Base-by-base conservation (phyloP, 228 moss, liverwort and hornwort species). In the Sphagnum fallax region DNA sequence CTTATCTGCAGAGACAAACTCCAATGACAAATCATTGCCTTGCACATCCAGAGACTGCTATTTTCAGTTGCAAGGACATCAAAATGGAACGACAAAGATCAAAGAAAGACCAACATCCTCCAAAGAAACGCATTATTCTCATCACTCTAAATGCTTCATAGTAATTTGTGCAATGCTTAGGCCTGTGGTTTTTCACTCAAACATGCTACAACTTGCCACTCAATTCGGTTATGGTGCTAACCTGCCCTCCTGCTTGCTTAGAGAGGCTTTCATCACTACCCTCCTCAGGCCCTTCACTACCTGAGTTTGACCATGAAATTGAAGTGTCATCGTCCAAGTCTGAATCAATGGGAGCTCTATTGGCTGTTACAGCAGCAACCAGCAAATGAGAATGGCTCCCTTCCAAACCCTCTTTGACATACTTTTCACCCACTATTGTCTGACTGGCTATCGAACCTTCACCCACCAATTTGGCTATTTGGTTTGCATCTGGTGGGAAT, bases 241-340 rank as follows among this genome's bases (percentile, higher is more conserved):
- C 72, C 72, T 72, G 65, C 12, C 47, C 49, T 18, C 65, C 16
- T 53, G n/a, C 65, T 70, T 60, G 14, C 51, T 67, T 52, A 16
- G 67, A 13, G 14, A n/a, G 13, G 48, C 63, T 70, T 52, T 48
- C 71, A 7, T 14, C 15, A 60, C 6, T 64, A 1, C 48, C 65
- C 66, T 8, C 49, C 16, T 72, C 69, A 63, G 55, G 50, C 50
- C 53, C 76, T 62, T 71, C 78, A 66, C 68, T 68, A 48, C 65
- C 81, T 47, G 83, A 81, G 50, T 75, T 69, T 9, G 83, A 79
- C 87, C 83, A 87, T 7, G 79, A 76, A 62, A 63, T 63, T 11
- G 80, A 75, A 61, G 65, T 66, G 16, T 83, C 87, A 53, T 86
- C 82, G 60, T 81, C 81, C 63, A 72, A 78, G 49, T 75, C 67